Evolutionary conservation across 108 stramenopile species (phyloP).

Genomic region (Skeletonema potamos): DNA sequence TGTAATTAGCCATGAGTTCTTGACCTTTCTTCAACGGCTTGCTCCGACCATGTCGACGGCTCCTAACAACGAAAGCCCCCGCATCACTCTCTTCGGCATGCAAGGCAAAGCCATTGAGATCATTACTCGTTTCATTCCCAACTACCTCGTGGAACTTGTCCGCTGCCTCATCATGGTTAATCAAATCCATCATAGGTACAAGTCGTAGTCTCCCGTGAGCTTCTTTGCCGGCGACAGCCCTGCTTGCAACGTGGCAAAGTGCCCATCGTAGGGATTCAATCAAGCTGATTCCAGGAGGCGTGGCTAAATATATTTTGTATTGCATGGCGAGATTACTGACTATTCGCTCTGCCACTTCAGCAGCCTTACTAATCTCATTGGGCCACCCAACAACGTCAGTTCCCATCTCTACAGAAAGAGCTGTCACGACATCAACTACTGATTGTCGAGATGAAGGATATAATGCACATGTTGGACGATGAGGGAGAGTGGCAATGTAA

Average conservation of each 20-base stretch:
- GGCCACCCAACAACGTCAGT: slow-evolving; percentile 78
- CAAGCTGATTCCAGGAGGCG: slow-evolving; percentile 45
- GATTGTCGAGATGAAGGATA: slow-evolving; percentile 53
- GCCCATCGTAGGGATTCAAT: slow-evolving; percentile 64
- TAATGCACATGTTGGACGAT: slow-evolving; percentile 76
- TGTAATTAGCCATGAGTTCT: slow-evolving; percentile 84
- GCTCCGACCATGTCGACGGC: slow-evolving; percentile 60
- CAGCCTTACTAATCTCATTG: slow-evolving; percentile 67
- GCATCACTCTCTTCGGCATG: slow-evolving; percentile 54
- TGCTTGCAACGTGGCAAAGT: slow-evolving; percentile 77
- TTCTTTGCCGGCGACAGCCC: slow-evolving; percentile 69
- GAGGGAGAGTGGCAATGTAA: slow-evolving; percentile 80
- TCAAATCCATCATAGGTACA: slow-evolving; percentile 76
- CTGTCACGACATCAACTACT: slow-evolving; percentile 66
- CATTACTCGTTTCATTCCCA: slow-evolving; percentile 51
- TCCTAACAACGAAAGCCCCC: slow-evolving; percentile 77
- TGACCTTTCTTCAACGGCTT: slow-evolving; percentile 70
- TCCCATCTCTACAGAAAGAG: slow-evolving; percentile 69
- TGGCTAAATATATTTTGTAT: slow-evolving; percentile 41
- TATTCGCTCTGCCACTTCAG: slow-evolving; percentile 59
- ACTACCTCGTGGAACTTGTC: slow-evolving; percentile 74
- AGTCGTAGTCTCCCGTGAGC: slow-evolving; percentile 64
- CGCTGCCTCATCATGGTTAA: slow-evolving; percentile 80
- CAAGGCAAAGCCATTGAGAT: slow-evolving; percentile 22
- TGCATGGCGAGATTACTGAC: slow-evolving; percentile 38